These are phyloP conservation scores for Penicillium longicatenatum DNA, from an alignment of 495 filamentous ascomycete species.

Conservation along the genomic window DNA sequence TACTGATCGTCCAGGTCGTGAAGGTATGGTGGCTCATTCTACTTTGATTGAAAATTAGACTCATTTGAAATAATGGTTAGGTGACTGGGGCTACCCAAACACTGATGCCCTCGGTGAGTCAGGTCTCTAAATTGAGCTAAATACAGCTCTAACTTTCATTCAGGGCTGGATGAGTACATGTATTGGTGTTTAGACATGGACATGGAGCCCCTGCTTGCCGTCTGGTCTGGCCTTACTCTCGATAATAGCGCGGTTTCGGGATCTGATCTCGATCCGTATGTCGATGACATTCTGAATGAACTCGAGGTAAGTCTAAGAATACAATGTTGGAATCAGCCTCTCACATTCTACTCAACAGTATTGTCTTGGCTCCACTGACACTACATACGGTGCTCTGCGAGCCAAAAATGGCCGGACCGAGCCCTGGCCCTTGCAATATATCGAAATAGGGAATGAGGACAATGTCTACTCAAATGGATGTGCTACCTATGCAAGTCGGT, in stretches of 20 bases:
- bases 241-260: slow-evolving; percentile 47
- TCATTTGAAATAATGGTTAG: not conserved
- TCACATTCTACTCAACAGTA: slow-evolving; percentile 10
- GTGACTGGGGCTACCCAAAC: slow-evolving; percentile 62
- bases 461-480: slow-evolving; percentile 42
- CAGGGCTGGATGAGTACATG: slow-evolving; percentile 57
- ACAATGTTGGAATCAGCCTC: not conserved
- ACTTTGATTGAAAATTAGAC: not conserved
- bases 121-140: not conserved
- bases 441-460: slow-evolving; percentile 61
- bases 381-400: slow-evolving; percentile 43
- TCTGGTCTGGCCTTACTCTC: slow-evolving; percentile 60
- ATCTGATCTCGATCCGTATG: slow-evolving; percentile 36
- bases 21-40: slow-evolving; percentile 21
- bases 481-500: slow-evolving; percentile 46
- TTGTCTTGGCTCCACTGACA: slow-evolving; percentile 28
- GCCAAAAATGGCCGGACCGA: slow-evolving; percentile 44
- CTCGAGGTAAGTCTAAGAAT: slow-evolving; percentile 37
- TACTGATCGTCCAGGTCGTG: slow-evolving; percentile 60
- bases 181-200: slow-evolving; percentile 66
- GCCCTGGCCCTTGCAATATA: slow-evolving; percentile 47
- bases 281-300: slow-evolving; percentile 66
- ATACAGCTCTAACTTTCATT: not conserved
- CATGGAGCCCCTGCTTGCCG: slow-evolving; percentile 56
- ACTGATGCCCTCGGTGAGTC: slow-evolving; percentile 59